Conservation (phyloP, 2,329 filamentous ascomycete genomes). For the Epicoccum sorghinum region DNA sequence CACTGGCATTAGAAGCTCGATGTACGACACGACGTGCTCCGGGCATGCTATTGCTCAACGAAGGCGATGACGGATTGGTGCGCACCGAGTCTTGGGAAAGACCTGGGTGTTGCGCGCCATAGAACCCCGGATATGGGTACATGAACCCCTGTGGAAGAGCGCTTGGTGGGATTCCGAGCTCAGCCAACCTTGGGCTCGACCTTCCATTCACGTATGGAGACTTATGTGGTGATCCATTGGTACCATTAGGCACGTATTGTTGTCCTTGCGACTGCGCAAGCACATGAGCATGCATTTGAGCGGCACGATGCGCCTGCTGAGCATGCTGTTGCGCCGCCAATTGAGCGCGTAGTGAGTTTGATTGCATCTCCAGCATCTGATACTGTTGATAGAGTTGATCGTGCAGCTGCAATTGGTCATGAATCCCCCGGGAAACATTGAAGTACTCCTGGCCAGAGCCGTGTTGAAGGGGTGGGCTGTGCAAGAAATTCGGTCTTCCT, state of each 20-base stretch:
- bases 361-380: conserved; percentile 54
- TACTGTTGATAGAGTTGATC: conserved; percentile 58
- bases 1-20: conserved; percentile 52
- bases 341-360: conserved; percentile 44
- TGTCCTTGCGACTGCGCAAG: conserved; percentile 47
- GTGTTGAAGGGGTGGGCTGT: conserved; percentile 51
- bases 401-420: conserved; percentile 54
- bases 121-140: conserved; percentile 55
- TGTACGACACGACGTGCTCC: conserved; percentile 49
- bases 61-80: conserved; percentile 58
- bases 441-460: conserved; percentile 53
- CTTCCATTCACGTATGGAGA: conserved; percentile 40
- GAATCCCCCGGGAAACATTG: conserved; percentile 46
- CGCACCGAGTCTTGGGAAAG: conserved; percentile 52
- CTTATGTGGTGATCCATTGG: conserved; percentile 51
- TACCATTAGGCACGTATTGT: conserved; percentile 38
- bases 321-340: conserved; percentile 45
- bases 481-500: conserved; percentile 46
- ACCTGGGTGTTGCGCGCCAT: conserved; percentile 47
- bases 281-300: conserved; percentile 46
- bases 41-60: conserved; percentile 51
- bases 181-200: conserved; percentile 41
- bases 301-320: conserved; percentile 49
- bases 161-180: conserved; percentile 37
- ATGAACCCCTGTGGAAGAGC: conserved; percentile 50